Evolutionary conservation across 2,329 filamentous ascomycete genomes (phyloP).

Genomic region (Penicillium sp.): DNA sequence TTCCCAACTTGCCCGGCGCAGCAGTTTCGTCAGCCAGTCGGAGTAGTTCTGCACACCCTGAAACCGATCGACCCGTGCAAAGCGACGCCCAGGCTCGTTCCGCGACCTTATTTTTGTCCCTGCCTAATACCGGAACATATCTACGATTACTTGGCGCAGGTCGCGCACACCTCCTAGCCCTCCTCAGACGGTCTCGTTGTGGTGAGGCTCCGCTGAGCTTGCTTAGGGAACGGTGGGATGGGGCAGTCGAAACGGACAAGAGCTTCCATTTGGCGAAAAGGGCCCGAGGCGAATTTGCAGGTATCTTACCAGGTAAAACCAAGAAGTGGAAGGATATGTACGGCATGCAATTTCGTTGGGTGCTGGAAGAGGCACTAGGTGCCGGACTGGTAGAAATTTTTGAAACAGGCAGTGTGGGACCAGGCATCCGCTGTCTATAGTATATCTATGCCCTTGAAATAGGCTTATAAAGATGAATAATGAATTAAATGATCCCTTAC

Average conservation of each 20-base stretch:
- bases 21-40: conserved; percentile 28
- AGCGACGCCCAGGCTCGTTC: conserved; percentile 25
- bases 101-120: conserved; percentile 51
- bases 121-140: conserved; percentile 62
- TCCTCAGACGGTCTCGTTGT: conserved; percentile 54
- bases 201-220: conserved; percentile 56
- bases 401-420: conserved; percentile 62
- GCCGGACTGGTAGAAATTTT: conserved; percentile 63
- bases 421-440: conserved; percentile 49
- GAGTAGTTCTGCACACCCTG: conserved; percentile 11
- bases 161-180: conserved; percentile 54
- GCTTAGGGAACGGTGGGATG: conserved; percentile 63
- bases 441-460: not conserved
- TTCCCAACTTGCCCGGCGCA: conserved; percentile 31
- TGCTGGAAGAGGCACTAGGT: conserved; percentile 61
- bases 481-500: not conserved
- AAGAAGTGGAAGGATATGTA: conserved; percentile 64
- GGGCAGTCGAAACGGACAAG: conserved; percentile 52
- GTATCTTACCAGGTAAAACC: conserved; percentile 57
- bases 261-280: conserved; percentile 52
- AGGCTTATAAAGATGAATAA: not conserved
- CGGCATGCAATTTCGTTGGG: conserved; percentile 61
- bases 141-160: conserved; percentile 57
- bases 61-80: conserved; percentile 17
- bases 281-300: conserved; percentile 56